Percentiles rank a stretch among this genome's conserved stretches.
Conservation (phyloP, 441 rosid species). For the Theobroma grandiflorum region DNA sequence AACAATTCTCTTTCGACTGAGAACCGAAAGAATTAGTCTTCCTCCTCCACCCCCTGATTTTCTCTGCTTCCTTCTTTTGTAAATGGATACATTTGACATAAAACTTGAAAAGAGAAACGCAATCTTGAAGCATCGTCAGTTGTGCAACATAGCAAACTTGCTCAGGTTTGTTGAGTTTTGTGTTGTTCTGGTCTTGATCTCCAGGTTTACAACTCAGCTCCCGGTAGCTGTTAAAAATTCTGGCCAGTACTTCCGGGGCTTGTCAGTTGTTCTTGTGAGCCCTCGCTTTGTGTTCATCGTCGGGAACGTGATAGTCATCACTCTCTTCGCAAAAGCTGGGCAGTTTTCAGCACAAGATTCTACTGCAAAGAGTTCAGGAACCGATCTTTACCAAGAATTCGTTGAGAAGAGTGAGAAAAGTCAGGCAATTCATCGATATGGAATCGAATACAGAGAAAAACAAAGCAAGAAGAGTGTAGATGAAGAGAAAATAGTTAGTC, state of each 20-base stretch:
- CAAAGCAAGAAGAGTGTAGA: slow-evolving; percentile 36
- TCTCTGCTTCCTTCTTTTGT: not conserved
- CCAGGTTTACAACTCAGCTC: slow-evolving; percentile 57
- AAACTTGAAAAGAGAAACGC: slow-evolving; percentile 63
- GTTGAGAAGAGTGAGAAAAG: slow-evolving; percentile 51
- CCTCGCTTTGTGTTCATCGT: slow-evolving; percentile 77
- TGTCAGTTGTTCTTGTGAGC: slow-evolving; percentile 51
- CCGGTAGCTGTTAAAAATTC: slow-evolving; percentile 68
- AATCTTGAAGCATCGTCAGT: slow-evolving; percentile 48
- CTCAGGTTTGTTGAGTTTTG: slow-evolving; percentile 68
- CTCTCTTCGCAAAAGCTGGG: slow-evolving; percentile 72
- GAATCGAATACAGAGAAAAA: slow-evolving; percentile 29
- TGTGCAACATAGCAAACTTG: slow-evolving; percentile 55
- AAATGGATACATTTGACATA: slow-evolving; percentile 66
- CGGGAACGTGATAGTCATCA: slow-evolving; percentile 76
- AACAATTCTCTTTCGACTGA: slow-evolving; percentile 51
- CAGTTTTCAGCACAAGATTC: slow-evolving; percentile 52
- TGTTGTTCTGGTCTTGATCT: slow-evolving; percentile 56
- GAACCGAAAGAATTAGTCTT: not conserved
- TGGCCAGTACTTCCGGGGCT: slow-evolving; percentile 60
- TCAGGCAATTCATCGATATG: slow-evolving; percentile 22
- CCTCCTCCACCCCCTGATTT: not conserved
- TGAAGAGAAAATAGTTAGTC: slow-evolving; percentile 28
- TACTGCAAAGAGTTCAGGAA: slow-evolving; percentile 29
- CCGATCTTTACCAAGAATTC: slow-evolving; percentile 58